phyloP scores from a whole-genome alignment of 495 filamentous ascomycete genomes.

The Astrothelium subdiscretum region DNA sequence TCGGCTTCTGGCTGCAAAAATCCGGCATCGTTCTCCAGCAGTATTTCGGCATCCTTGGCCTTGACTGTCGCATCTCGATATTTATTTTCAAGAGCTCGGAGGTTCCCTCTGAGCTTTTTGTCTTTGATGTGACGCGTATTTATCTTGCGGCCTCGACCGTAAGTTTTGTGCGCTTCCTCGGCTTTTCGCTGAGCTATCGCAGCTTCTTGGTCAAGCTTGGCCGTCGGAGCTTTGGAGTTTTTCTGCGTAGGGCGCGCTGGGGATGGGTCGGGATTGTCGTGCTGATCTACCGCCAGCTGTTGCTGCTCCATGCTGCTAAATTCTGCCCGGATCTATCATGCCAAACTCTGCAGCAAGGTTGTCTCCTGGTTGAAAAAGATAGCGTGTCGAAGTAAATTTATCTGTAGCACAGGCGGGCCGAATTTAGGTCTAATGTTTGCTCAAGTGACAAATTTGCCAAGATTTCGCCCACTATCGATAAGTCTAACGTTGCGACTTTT shows the following conservation, averaged over 20 bases:
- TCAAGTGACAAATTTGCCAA: not conserved
- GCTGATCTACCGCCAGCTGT: not conserved
- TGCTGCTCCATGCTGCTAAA: not conserved
- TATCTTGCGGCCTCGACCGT: slow-evolving; percentile 72
- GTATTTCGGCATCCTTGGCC: slow-evolving; percentile 89
- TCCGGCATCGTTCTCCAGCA: slow-evolving; percentile 76
- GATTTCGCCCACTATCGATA: not conserved
- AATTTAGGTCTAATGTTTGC: not conserved
- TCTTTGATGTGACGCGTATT: slow-evolving; percentile 49
- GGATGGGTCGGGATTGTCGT: not conserved
- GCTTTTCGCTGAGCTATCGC: slow-evolving; percentile 16
- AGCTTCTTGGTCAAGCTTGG: slow-evolving; percentile 15
- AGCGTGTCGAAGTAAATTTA: too few relatives aligned
- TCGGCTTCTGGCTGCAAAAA: slow-evolving; percentile 82
- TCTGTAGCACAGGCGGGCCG: not conserved
- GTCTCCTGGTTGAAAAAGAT: too few relatives aligned
- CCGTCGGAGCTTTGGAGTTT: slow-evolving; percentile 11
- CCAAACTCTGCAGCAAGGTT: too few relatives aligned
- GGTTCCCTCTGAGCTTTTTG: slow-evolving; percentile 77
- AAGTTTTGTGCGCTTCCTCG: slow-evolving; percentile 56
- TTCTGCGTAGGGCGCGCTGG: slow-evolving; percentile 15
- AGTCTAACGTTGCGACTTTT: too few relatives aligned
- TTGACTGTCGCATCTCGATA: slow-evolving; percentile 68
- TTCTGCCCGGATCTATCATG: not conserved
- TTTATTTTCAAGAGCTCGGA: slow-evolving; percentile 65